Base-by-base conservation (phyloP, 257 asterid genomes). In the Jaltomata sinuosa region DNA sequence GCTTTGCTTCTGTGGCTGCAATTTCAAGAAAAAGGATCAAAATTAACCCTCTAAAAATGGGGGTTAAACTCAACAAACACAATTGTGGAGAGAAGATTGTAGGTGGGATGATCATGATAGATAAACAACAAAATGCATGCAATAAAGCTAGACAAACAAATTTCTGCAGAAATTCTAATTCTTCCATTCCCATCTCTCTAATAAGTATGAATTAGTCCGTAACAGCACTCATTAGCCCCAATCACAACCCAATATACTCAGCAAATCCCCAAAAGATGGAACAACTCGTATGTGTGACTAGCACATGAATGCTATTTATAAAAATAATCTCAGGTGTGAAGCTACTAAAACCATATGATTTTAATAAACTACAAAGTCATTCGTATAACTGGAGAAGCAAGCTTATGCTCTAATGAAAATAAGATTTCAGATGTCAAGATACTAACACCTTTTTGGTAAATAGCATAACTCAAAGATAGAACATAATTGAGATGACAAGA, bases 1-100 rank as follows among this genome's bases (percentile, higher is more conserved):
- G 77, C 83, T 87, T 89, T 91, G 87, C 74, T 76, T 88, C 54
- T 40, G 81, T n/a, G 85, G 85, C 81, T 83, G 68, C 67, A 50
- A 50, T 49, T 61, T 40, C 61, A 68, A 49, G 53, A 59, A 65
- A 79, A 31, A 27, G 7, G 0, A 11, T 79, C 54, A 36, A 16
- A 49, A 50, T 55, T 77, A 47, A 52, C 29, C 59, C 57, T 57
- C 45, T 40, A 42, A 45, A 79, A 32, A 64, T 0, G 16, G 47
- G 71, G 15, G 27, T 67, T 18, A 49, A 55, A 62, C 27, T 59
- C 52, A 18, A 16, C 59, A 4, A 81, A 47, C 78, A 21, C 21
- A 18, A 16, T 42, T 61, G 38, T 4, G 25, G 29, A n/a, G 61
- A 61, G 54, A 21, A 57, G 42, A 36, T 81, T 25, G 61, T 42